These are phyloP conservation scores for sweet orange (Citrus sinensis) DNA, from an alignment of 345 rosid species.

Conservation along the genomic window DNA sequence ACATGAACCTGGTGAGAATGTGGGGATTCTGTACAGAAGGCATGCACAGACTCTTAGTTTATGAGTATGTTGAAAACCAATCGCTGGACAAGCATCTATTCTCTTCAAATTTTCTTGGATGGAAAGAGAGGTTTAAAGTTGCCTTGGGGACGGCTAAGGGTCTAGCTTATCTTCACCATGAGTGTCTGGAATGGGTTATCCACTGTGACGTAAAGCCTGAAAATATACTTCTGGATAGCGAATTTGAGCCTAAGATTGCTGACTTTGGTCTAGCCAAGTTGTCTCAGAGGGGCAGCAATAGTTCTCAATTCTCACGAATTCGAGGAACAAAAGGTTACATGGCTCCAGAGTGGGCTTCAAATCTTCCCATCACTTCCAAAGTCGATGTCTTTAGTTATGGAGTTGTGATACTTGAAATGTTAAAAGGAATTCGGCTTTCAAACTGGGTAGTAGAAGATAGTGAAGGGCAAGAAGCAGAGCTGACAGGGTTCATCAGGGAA, in stretches of 20 bases:
- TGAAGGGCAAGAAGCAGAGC: constrained; percentile 28
- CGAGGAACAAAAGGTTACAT: constrained; percentile 41
- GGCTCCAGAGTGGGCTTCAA: constrained; percentile 41
- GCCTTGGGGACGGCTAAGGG: constrained; percentile 59
- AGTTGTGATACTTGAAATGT: constrained; percentile 39
- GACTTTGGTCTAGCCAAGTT: constrained; percentile 58
- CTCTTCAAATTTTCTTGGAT: constrained; percentile 29
- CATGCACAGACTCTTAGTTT: constrained; percentile 38
- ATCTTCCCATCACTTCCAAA: constrained; percentile 37
- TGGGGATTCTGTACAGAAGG: constrained; percentile 51
- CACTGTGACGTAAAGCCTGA: constrained; percentile 64
- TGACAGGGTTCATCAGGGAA: constrained; percentile 24
- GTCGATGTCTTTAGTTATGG: constrained; percentile 44
- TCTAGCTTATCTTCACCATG: constrained; percentile 59
- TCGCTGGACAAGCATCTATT: constrained; percentile 52
- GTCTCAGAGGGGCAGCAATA: constrained; percentile 17
- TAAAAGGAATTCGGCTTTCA: constrained; percentile 38
- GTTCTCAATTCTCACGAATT: constrained; percentile 20
- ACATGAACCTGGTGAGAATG: constrained; percentile 52
- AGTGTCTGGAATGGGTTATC: constrained; percentile 51
- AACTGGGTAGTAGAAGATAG: constrained; percentile 9
- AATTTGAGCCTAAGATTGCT: constrained; percentile 45
- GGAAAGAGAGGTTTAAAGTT: constrained; percentile 47
- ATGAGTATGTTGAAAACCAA: constrained; percentile 44
- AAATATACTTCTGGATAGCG: constrained; percentile 47